Evolutionary conservation across 1,139 yeast genomes (phyloP).

Genomic region (Meyerozyma smithsonii): DNA sequence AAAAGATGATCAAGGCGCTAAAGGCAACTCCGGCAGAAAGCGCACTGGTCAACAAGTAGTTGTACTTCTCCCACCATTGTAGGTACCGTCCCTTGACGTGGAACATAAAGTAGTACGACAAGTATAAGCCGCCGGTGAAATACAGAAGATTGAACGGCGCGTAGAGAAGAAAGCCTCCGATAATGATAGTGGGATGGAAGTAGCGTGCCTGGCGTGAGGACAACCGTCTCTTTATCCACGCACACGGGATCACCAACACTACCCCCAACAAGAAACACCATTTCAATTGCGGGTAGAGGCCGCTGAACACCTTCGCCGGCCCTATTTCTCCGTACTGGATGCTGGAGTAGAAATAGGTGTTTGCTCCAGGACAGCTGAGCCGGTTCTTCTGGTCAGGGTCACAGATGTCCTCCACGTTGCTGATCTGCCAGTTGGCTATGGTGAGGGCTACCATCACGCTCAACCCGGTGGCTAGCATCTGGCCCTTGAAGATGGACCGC

Average conservation of each 20-base stretch:
- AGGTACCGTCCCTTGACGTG: constrained; percentile 13
- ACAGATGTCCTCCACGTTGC: constrained; percentile 23
- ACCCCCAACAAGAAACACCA: constrained; percentile 32
- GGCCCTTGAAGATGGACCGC: constrained; percentile 29
- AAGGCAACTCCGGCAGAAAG: constrained; percentile 18
- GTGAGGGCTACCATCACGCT: constrained; percentile 21
- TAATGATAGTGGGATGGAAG: constrained; percentile 17
- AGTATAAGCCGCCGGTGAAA: constrained; percentile 14
- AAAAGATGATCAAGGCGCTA: constrained; percentile 15
- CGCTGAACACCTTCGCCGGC: constrained; percentile 28
- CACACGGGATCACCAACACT: constrained; percentile 23
- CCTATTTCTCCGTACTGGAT: constrained; percentile 36
- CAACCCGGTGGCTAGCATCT: constrained; percentile 25
- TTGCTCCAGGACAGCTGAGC: constrained; percentile 30
- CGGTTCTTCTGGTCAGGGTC: constrained; percentile 22
- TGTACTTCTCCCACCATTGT: constrained; percentile 18
- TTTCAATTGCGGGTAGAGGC: constrained; percentile 28
- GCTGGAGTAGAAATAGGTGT: constrained; percentile 28
- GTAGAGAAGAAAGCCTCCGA: constrained; percentile 14
- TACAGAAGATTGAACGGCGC: constrained; percentile 17
- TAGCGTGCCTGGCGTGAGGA: constrained; percentile 9
- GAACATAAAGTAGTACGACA: constrained; percentile 15
- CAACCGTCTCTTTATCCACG: constrained; percentile 20
- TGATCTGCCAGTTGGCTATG: constrained; percentile 27
- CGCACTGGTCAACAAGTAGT: constrained; percentile 16